phyloP scores from a whole-genome alignment of 108 stramenopile species.

The Discostella stelligeroides region DNA sequence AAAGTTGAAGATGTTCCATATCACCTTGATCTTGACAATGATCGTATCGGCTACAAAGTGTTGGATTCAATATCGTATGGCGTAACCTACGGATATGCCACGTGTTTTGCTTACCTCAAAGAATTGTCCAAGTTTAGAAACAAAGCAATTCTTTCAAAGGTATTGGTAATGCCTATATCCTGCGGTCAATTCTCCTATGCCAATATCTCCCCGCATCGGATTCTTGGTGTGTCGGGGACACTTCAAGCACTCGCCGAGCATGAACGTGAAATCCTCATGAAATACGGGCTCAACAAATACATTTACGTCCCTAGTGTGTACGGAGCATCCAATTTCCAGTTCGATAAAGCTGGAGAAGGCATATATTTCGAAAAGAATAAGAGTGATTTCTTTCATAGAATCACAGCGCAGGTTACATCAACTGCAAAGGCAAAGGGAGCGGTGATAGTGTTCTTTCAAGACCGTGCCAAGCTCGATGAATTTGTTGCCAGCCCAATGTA shows the following conservation, averaged over 20 bases:
- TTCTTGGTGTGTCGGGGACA: slow-evolving; percentile 69
- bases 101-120: slow-evolving; percentile 64
- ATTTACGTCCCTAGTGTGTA: slow-evolving; percentile 66
- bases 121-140: slow-evolving; percentile 51
- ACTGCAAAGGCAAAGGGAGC: slow-evolving; percentile 50
- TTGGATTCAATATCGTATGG: slow-evolving; percentile 63
- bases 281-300: slow-evolving; percentile 54
- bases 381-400: too few species aligned
- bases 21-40: slow-evolving; percentile 48
- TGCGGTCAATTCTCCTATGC: slow-evolving; percentile 78
- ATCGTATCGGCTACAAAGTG: slow-evolving; percentile 66
- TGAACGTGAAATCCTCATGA: slow-evolving; percentile 51
- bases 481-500: slow-evolving; percentile 50
- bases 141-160: too few species aligned
- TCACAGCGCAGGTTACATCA: slow-evolving; percentile 47
- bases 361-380: too few species aligned
- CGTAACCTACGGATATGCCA: slow-evolving; percentile 60
- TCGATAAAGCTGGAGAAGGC: too few species aligned
- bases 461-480: slow-evolving; percentile 39
- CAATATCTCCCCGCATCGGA: slow-evolving; percentile 60
- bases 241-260: slow-evolving; percentile 46
- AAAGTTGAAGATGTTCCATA: too few species aligned
- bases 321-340: slow-evolving; percentile 61
- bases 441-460: slow-evolving; percentile 64
- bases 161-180: slow-evolving; percentile 57